These are phyloP conservation scores for Saccharomyces pastorianus DNA, from an alignment of 1,139 yeast genomes.

Conservation along the genomic window DNA sequence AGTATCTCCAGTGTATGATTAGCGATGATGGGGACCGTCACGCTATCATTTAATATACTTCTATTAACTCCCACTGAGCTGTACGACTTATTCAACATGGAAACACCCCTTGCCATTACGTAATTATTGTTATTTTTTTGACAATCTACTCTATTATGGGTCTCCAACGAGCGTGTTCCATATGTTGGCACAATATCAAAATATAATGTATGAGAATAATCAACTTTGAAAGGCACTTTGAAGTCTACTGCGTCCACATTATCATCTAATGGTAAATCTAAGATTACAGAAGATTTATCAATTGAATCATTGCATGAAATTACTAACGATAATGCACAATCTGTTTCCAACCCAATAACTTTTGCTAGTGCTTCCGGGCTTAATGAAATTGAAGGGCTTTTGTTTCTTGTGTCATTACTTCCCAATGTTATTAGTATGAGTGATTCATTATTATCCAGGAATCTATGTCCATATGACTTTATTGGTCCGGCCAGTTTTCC, in stretches of 20 bases:
- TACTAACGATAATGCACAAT: constrained; percentile 76
- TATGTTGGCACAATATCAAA: constrained; percentile 95
- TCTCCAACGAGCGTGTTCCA: constrained; percentile 3
- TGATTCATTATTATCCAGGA: constrained; percentile 54
- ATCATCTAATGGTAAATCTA: constrained; percentile 82
- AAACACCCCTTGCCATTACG: constrained; percentile 80
- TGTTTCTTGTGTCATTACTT: constrained; percentile 67
- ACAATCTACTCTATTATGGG: background rate
- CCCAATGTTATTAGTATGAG: constrained; percentile 76
- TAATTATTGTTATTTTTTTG: constrained; percentile 21
- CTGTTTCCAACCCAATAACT: constrained; percentile 42
- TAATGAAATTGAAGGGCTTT: constrained; percentile 55
- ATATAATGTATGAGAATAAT: constrained; percentile 52
- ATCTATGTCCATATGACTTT: constrained; percentile 83
- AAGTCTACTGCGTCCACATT: constrained; percentile 80
- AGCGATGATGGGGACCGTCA: constrained; percentile 75
- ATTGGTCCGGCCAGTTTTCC: constrained; percentile 38
- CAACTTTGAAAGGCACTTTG: constrained; percentile 45
- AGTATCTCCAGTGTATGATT: constrained; percentile 61
- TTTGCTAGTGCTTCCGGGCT: constrained; percentile 28
- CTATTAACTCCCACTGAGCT: constrained; percentile 65
- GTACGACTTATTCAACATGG: constrained; percentile 54
- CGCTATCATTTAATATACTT: constrained; percentile 57
- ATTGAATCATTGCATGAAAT: constrained; percentile 49
- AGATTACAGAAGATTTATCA: constrained; percentile 55